Base-by-base conservation (phyloP, 495 filamentous ascomycete species). In the Aspergillus affinis region DNA sequence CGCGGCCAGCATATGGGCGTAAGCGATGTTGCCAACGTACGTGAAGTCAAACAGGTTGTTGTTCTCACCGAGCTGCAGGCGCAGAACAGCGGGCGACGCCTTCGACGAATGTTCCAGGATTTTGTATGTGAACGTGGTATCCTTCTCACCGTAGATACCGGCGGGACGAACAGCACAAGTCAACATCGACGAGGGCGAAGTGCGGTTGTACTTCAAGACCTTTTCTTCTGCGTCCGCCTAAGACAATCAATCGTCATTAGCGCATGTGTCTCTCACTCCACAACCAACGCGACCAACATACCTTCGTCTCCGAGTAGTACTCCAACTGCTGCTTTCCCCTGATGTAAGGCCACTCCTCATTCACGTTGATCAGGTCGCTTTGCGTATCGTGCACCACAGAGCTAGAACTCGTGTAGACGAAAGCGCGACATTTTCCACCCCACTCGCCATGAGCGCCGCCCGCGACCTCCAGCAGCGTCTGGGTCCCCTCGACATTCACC, bases 401-500 rank as follows among this genome's bases (percentile, higher is more conserved):
- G 50, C 91, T 90, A 26, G 90, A 93, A 72, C 90, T 95, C 3
- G 95, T 99, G 77, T 95, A 96, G 29, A 99, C 90, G 65, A 99
- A 89, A 0, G 87, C 95, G 76, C 91, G 96, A 66, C 96, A 93
- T 48, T 77, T 79, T 45, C 84, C 86, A 61, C 78, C 78, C 78
- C 78, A 81, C 32, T 80, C 77, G 8, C 77, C 77, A 50, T 74
- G 74, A 30, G 82, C 81, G 65, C 89, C 82, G 61, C 85, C 84
- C 54, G 89, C 88, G 15, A 88, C 90, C 55, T 91, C 84, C 49
- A 99, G 74, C 19, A 98, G 77, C 19, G 80, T 88, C 62, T 83
- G 85, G 0, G 93, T 97, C 18, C 94, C 94, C 20, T 90, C 89
- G 1, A 99, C 91, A 73, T 98, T 99, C 61, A 99, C 94, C 77